Conservation (phyloP, 352 stramenopile genomes). For the Pythium biforme region DNA sequence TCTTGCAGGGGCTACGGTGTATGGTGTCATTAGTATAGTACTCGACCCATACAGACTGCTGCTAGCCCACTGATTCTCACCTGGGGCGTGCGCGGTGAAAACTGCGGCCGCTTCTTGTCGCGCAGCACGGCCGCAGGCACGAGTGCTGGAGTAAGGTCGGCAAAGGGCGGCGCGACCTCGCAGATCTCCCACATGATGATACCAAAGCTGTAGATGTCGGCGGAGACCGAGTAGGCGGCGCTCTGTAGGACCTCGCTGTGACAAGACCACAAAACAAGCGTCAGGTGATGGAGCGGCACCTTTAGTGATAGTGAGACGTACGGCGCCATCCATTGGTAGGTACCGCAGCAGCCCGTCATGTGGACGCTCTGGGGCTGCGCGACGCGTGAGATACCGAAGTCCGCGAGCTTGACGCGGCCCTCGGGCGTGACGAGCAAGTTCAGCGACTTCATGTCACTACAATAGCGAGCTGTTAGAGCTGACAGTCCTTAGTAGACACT, state of each 20-base stretch:
- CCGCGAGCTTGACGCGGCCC: slow-evolving; percentile 70
- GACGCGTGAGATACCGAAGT: slow-evolving; percentile 76
- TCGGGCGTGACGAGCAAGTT: slow-evolving; percentile 75
- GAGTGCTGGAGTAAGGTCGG: slow-evolving; percentile 45
- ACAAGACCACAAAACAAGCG: neutral
- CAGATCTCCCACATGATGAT: slow-evolving; percentile 85
- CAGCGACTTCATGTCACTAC: slow-evolving; percentile 76
- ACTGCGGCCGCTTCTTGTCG: slow-evolving; percentile 55
- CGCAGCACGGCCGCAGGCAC: slow-evolving; percentile 67
- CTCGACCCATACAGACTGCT: too few relatives aligned
- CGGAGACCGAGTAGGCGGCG: slow-evolving; percentile 61
- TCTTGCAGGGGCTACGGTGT: slow-evolving; percentile 45
- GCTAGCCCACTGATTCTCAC: too few relatives aligned
- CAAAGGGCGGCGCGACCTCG: slow-evolving; percentile 58
- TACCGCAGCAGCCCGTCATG: slow-evolving; percentile 79
- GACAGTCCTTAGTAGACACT: neutral
- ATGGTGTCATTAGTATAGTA: neutral
- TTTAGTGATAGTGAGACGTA: slow-evolving; percentile 30
- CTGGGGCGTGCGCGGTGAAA: slow-evolving; percentile 57
- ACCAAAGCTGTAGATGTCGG: slow-evolving; percentile 81
- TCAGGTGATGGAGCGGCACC: neutral
- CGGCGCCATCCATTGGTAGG: slow-evolving; percentile 85
- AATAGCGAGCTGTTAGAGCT: too few relatives aligned
- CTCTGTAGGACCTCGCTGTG: slow-evolving; percentile 61
- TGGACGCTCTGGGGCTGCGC: slow-evolving; percentile 42